These are phyloP conservation scores for Pleomassaria siparia DNA, from an alignment of 2,329 filamentous ascomycete species.

Conservation along the genomic window DNA sequence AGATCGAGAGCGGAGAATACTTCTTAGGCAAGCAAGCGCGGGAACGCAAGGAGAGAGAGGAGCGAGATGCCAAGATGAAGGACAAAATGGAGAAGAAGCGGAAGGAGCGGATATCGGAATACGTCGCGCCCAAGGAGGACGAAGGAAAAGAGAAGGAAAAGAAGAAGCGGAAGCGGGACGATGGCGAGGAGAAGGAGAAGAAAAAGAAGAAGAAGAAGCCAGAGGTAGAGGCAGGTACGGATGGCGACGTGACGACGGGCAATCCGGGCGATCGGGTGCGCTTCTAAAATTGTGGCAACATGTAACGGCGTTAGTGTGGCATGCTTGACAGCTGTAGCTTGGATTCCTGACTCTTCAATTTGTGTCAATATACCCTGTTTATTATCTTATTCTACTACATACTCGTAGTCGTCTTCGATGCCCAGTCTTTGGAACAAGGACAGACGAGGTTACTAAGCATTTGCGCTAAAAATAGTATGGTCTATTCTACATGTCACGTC, in stretches of 20 bases:
- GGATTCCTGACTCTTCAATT: not conserved
- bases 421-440: not conserved
- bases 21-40: conserved; percentile 93
- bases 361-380: conserved; percentile 4
- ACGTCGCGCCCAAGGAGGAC: conserved; percentile 81
- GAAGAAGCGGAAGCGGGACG: conserved; percentile 50
- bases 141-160: conserved; percentile 55
- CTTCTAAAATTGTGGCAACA: too few relatives aligned
- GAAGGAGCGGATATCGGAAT: conserved; percentile 81
- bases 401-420: not conserved
- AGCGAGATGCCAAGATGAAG: conserved; percentile 80
- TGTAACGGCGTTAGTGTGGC: not conserved
- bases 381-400: not conserved
- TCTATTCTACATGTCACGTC: conserved; percentile 11
- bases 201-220: conserved; percentile 40
- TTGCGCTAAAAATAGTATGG: conserved; percentile 6
- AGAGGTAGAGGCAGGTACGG: conserved; percentile 27
- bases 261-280: not conserved
- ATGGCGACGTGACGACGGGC: conserved; percentile 21
- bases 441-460: conserved; percentile 9
- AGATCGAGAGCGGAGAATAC: conserved; percentile 98
- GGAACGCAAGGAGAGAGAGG: conserved; percentile 77
- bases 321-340: too few relatives aligned
- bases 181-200: conserved; percentile 52
- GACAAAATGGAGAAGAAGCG: conserved; percentile 86